phyloP scores from a whole-genome alignment of 768 basidiomycete species.

The Rhizopogon sp. region DNA sequence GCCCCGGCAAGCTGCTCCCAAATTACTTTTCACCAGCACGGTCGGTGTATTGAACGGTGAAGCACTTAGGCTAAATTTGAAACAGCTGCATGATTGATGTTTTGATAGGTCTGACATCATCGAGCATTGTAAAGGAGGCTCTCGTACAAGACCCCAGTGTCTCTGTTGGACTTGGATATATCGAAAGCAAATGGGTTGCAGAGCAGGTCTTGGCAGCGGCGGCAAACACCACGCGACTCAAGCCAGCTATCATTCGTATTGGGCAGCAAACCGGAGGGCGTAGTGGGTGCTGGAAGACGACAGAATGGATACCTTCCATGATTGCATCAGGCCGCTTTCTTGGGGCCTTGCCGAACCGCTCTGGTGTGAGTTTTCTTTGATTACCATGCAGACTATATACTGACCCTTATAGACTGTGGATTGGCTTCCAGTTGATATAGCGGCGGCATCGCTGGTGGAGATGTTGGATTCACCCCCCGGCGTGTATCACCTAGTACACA shows the following conservation, averaged over 20 bases:
- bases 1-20: too few species aligned
- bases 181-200: constrained; percentile 38
- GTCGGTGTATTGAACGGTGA: constrained; percentile 22
- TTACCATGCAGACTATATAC: not conserved
- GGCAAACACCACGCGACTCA: constrained; percentile 21
- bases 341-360: constrained; percentile 26
- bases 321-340: constrained; percentile 26
- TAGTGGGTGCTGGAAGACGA: constrained; percentile 37
- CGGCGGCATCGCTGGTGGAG: not conserved
- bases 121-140: constrained; percentile 7
- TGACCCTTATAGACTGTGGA: constrained; percentile 11
- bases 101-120: not conserved
- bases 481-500: constrained; percentile 4
- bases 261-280: constrained; percentile 38
- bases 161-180: constrained; percentile 31
- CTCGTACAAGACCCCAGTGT: constrained; percentile 17
- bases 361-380: constrained; percentile 20
- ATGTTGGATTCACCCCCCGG: not conserved
- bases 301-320: constrained; percentile 41
- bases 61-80: not conserved
- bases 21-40: constrained; percentile 29
- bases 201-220: constrained; percentile 33
- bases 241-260: constrained; percentile 32
- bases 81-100: not conserved
- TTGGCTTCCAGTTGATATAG: constrained; percentile 21